Percentiles rank a stretch among this genome's conserved stretches.
These are phyloP conservation scores for Pittosporum tobira DNA, from an alignment of 129 eudicot genomes.

Conservation along the genomic window DNA sequence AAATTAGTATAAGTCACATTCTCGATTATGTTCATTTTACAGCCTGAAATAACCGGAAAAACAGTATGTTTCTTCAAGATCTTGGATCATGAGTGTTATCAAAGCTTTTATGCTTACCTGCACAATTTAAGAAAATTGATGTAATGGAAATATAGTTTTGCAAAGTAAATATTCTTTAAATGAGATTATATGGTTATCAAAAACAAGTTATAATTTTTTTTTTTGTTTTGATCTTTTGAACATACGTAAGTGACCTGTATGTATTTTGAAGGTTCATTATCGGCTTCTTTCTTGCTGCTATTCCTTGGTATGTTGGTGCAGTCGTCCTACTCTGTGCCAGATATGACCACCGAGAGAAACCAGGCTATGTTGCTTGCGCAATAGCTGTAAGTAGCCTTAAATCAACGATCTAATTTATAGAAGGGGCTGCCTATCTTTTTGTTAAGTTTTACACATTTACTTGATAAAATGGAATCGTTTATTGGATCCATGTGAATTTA, in stretches of 20 bases:
- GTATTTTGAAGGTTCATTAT: conserved; percentile 61
- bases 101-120: not conserved
- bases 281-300: conserved; percentile 74
- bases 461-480: too few relatives aligned
- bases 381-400: conserved; percentile 57
- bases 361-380: conserved; percentile 80
- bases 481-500: not conserved
- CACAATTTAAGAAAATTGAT: too few relatives aligned
- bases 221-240: not conserved
- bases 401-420: not conserved
- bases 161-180: too few relatives aligned
- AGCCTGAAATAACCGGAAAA: too few relatives aligned
- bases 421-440: not conserved
- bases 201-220: too few relatives aligned
- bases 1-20: not conserved
- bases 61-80: not conserved
- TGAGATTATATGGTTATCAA: too few relatives aligned
- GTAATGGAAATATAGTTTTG: too few relatives aligned
- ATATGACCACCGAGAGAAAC: conserved; percentile 77
- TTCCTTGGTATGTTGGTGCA: conserved; percentile 87
- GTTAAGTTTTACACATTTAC: not conserved
- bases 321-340: conserved; percentile 57
- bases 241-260: conserved; percentile 1
- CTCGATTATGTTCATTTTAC: not conserved
- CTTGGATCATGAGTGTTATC: conserved; percentile 1